Base-by-base conservation (phyloP, 345 rosid species). In the Trapa bicornis region DNA sequence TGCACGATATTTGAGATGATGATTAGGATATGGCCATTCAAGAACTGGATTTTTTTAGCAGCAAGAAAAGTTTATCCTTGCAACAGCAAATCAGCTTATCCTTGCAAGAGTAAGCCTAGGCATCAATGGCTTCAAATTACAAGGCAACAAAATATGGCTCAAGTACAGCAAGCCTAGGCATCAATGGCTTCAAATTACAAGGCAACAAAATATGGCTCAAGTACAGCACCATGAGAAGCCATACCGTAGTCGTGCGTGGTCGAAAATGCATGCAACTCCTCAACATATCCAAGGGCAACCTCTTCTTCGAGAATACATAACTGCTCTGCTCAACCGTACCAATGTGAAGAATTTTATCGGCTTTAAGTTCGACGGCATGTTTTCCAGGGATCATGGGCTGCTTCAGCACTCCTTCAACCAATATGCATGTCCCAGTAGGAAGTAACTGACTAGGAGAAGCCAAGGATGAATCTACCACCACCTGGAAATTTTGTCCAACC, bases 181-280 rank as follows among this genome's bases (percentile, higher is more conserved):
- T 1, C 48, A 45, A 45, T 45, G 48, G 48, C 48, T 45, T 38
- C 4, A 35, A 32, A 58, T 50, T 17, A 50, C 3, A 50, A 4
- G 53, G 22, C 22, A 15, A 4, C 13, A 50, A 37, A 37, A 39
- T 63, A 17, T 63, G 13, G 58, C 50, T 69, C 12, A 43, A 54
- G 35, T 6, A 56, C 32, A 37, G 10, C 13, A 71, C 7, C 1
- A 1, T 4, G 65, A 32, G 7, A 2, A 15, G 29, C 36, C 42
- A 68, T 78, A 92, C 97, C 63, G 92, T 90, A 37, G 94, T 87
- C 39, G 98, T 88, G 29, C 97, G 88, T 5, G 96, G 88, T 47
- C 95, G 83, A 80, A 93, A 86, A 75, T 93, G 98, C 58, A 91
- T 54, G 70, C 29, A 82, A 57, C 83, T 87, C 76, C 97, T 83